Base-by-base conservation (phyloP, 768 basidiomycete genomes). In the Tylopilus sp. region DNA sequence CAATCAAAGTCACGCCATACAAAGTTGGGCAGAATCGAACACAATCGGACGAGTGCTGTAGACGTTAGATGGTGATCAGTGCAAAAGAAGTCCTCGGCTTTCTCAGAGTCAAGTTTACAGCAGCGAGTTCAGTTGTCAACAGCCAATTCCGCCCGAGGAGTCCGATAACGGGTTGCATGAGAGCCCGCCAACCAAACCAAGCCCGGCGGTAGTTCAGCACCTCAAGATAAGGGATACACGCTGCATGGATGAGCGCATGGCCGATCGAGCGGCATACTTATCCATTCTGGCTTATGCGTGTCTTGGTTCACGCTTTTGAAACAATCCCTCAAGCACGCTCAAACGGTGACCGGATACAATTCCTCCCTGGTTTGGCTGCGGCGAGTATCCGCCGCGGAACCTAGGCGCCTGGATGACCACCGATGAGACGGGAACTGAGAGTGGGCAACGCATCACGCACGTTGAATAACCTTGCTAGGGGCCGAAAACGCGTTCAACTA, bases 251-350 rank as follows among this genome's bases (percentile, higher is more conserved):
- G 19, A 6, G 33, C 45, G 52, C 50, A 46, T 53, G 57, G 56
- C 24, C 43, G 21, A 6, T n/a, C 13, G 26, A 45, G 17, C n/a
- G 29, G 19, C 44, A 45, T 29, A n/a, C 4, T 5, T 6, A 12
- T 21, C 37, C 6, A 10, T 12, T 22, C 19, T 38, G 14, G 22
- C n/a, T 43, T n/a, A 25, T 29, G 37, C 34, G 34, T 29, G n/a
- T 11, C 34, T 41, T 30, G 33, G 33, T n/a, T 55, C 41, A 42
- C 25, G 28, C 33, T 19, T 26, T 49, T 42, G 58, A 59, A 59
- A 59, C 57, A 43, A 25, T n/a, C 43, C 33, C 38, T 46, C 31
- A 34, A 25, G 47, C 29, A 49, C 52, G 17, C 43, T 25, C 13
- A 25, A 50, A 38, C 11, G 55, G 25, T 13, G 36, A 8, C 25